Base-by-base conservation (phyloP, 2,329 filamentous ascomycete species). In the Aspergillus ruber region DNA sequence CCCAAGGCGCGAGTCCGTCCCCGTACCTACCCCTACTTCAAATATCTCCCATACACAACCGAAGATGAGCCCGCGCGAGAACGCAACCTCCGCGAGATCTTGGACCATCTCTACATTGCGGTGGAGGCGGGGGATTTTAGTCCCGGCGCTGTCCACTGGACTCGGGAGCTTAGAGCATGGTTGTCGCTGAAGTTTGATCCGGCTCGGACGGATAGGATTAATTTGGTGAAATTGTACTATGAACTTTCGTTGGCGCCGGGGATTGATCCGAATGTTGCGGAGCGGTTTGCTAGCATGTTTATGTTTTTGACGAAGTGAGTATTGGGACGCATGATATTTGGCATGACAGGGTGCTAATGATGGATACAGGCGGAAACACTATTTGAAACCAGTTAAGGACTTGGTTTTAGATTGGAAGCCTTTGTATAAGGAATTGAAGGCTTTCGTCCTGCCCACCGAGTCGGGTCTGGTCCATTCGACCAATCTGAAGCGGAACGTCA, bases 181-280 rank as follows among this genome's bases (percentile, higher is more conserved):
- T 78, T 98, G 56, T 87, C 86, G 46, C 82, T 98, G 69, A 98
- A 98, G 76, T 98, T 98, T 65, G 91, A 98, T 72, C 89, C 95
- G 65, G 88, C 89, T 42, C 83, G 88, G 59, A 84, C 86, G 64
- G 83, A 90, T 56, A 81, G 94, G 49, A 83, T 90, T 43, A 88
- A 82, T 68, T 80, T 98, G 25, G 87, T 93, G 25, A 87, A 85
- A 71, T 78, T 98, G 33, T 98, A 96, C 73, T 98, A 95, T 71
- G 90, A 95, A 71, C 84, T 98, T 50, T 80, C 89, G 4, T 78
- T 98, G 51, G 88, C 93, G 23, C 93, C 91, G 0, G 93, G 94
- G 3, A 77, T 98, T 47, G 91, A 97, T 62, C 80, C 81, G 44
- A 79, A 78, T 50, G 83, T 90, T 7, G 81, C 89, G 4, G 94